Conservation (phyloP, 2,329 filamentous ascomycete genomes). For the Fusarium beomiforme region DNA sequence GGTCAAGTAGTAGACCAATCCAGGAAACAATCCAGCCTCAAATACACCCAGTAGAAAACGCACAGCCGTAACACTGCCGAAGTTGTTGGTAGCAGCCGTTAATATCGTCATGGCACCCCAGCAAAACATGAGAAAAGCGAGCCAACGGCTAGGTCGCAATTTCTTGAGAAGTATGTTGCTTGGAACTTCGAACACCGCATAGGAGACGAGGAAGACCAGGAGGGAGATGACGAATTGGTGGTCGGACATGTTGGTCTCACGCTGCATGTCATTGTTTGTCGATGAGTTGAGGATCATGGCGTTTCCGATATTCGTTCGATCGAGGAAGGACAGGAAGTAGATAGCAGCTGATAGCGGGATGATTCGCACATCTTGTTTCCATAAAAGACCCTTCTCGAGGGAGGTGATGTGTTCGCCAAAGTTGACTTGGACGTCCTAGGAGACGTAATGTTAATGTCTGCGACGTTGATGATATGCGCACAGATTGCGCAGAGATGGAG, state of each 20-base stretch:
- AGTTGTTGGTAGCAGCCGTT: constrained; percentile 71
- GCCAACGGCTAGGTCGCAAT: constrained; percentile 69
- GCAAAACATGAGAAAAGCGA: constrained; percentile 71
- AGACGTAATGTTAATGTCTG: constrained; percentile 16
- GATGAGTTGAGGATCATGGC: constrained; percentile 72
- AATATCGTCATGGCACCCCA: constrained; percentile 76
- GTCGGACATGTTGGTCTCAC: constrained; percentile 68
- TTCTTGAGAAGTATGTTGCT: constrained; percentile 74
- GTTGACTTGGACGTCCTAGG: constrained; percentile 30
- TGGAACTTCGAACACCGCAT: constrained; percentile 69
- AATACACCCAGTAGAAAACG: constrained; percentile 74
- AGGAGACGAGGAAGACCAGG: constrained; percentile 70
- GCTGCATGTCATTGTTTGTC: constrained; percentile 69
- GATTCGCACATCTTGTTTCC: constrained; percentile 71
- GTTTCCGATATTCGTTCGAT: constrained; percentile 76
- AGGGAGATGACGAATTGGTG: constrained; percentile 69
- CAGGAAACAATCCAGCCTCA: constrained; percentile 74
- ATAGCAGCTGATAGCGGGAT: constrained; percentile 71
- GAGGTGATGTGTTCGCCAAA: constrained; percentile 40
- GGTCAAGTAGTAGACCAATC: constrained; percentile 73
- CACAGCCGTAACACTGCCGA: constrained; percentile 70
- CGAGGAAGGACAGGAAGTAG: constrained; percentile 74
- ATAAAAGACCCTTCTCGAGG: constrained; percentile 54
- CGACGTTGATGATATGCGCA: not conserved
- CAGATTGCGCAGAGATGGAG: not conserved